Conservation (phyloP, 2,329 filamentous ascomycete species). For the Colletotrichum musae region DNA sequence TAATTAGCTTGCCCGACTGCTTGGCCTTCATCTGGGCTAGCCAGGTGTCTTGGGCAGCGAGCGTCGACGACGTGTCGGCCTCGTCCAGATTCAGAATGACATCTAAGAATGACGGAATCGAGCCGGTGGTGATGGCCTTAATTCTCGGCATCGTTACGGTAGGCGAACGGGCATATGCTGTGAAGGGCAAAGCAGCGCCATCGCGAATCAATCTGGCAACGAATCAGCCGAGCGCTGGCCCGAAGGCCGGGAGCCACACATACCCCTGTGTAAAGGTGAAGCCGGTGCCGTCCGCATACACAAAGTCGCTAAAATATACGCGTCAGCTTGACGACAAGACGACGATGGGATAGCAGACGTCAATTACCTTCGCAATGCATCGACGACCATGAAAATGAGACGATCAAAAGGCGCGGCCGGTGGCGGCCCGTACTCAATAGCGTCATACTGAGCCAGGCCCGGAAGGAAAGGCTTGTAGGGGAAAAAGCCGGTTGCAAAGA, state of each 20-base stretch:
- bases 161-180: constrained; percentile 94
- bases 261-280: constrained; percentile 93
- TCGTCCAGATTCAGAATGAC: constrained; percentile 97
- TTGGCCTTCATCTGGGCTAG: constrained; percentile 90
- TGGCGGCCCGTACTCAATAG: constrained; percentile 66
- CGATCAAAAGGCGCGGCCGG: constrained; percentile 85
- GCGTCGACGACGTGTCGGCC: constrained; percentile 89
- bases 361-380: constrained; percentile 86
- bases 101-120: constrained; percentile 97
- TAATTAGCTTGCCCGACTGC: constrained; percentile 81
- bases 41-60: constrained; percentile 95
- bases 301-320: constrained; percentile 81
- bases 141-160: constrained; percentile 99
- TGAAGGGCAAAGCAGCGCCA: constrained; percentile 91
- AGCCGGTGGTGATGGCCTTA: constrained; percentile 97
- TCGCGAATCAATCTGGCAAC: constrained; percentile 81
- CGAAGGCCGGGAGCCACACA: constrained; percentile 41
- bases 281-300: constrained; percentile 84
- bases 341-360: no score
- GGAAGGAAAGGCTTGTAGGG: constrained; percentile 96
- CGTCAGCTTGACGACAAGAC: constrained; percentile 41
- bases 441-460: constrained; percentile 80
- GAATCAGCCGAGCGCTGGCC: constrained; percentile 4
- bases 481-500: constrained; percentile 94
- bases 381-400: constrained; percentile 97